Percentiles rank a stretch among this genome's conserved stretches.
phyloP scores from a whole-genome alignment of 768 basidiomycete genomes.

The Psilocybe subaeruginosa region DNA sequence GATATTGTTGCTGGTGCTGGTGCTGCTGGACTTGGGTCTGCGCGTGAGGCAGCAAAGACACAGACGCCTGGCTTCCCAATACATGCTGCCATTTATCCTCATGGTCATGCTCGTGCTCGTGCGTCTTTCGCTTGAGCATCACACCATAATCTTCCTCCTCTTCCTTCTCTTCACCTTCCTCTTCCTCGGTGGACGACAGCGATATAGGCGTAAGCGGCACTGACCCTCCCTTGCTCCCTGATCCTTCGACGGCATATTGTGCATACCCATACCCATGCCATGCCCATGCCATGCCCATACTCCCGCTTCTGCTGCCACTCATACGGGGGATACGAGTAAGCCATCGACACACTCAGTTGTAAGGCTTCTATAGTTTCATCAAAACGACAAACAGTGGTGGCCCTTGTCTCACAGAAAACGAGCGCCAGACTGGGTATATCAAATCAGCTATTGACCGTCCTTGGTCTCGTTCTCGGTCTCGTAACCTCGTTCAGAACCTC shows the following conservation, averaged over 20 bases:
- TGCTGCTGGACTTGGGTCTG: background rate
- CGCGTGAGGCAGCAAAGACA: background rate
- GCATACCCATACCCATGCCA: background rate
- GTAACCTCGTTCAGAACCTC: slow-evolving; percentile 76
- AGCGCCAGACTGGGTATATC: slow-evolving; percentile 50
- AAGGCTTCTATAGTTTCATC: background rate
- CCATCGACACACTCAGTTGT: background rate
- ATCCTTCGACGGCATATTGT: background rate
- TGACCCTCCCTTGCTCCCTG: background rate
- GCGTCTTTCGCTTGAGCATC: slow-evolving; percentile 2
- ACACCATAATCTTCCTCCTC: slow-evolving; percentile 15
- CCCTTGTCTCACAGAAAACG: slow-evolving; percentile 53
- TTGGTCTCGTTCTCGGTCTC: slow-evolving; percentile 74
- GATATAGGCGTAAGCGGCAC: background rate
- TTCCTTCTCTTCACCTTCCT: background rate
- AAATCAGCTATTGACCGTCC: slow-evolving; percentile 62
- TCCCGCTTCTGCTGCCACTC: background rate
- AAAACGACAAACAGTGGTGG: slow-evolving; percentile 49
- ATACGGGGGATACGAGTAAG: slow-evolving; percentile 41
- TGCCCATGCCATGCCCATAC: background rate
- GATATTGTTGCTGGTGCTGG: background rate
- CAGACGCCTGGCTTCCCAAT: background rate
- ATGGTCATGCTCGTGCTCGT: slow-evolving; percentile 1
- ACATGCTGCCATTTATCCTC: slow-evolving; percentile 6
- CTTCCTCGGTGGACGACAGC: background rate